Conservation (phyloP, 179 eudicot genomes). For the Patellifolia procumbens region DNA sequence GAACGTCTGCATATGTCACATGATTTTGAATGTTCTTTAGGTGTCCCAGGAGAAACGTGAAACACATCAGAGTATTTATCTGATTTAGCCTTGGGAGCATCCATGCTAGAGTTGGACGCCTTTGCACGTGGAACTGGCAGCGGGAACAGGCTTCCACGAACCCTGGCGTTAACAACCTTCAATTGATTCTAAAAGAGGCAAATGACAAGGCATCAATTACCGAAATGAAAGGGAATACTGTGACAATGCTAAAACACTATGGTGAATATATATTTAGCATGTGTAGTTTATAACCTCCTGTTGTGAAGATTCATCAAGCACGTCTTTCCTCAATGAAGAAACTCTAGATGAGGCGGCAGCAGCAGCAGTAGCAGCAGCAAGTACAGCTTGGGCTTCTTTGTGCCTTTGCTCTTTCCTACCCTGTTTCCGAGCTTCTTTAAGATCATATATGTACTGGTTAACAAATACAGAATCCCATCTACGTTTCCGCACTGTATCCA, state of each 20-base stretch:
- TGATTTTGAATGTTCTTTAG: slow-evolving; percentile 54
- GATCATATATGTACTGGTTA: slow-evolving; percentile 73
- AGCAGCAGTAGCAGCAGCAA: slow-evolving; percentile 98
- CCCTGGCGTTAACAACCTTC: slow-evolving; percentile 50
- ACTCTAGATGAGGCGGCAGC: slow-evolving; percentile 91
- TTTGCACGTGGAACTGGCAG: slow-evolving; percentile 52
- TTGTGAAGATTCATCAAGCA: slow-evolving; percentile 62
- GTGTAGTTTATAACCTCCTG: slow-evolving; percentile 49
- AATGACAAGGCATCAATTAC: neutral
- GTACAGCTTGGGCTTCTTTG: slow-evolving; percentile 93
- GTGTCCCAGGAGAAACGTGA: slow-evolving; percentile 42
- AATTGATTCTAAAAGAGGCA: slow-evolving; percentile 41
- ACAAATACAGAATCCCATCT: slow-evolving; percentile 91
- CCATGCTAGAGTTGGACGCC: slow-evolving; percentile 57
- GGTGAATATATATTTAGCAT: neutral
- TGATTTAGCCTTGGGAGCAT: slow-evolving; percentile 42
- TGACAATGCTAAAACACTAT: neutral
- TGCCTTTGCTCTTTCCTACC: slow-evolving; percentile 93
- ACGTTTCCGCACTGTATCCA: slow-evolving; percentile 55
- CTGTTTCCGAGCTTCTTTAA: slow-evolving; percentile 86
- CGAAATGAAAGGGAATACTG: neutral
- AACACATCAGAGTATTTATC: slow-evolving; percentile 54
- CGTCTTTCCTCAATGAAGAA: slow-evolving; percentile 85
- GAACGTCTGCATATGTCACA: slow-evolving; percentile 86
- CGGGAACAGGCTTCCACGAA: slow-evolving; percentile 44